These are phyloP conservation scores for Hermanozyma aechmeae DNA, from an alignment of 805 yeast genomes.

Conservation along the genomic window DNA sequence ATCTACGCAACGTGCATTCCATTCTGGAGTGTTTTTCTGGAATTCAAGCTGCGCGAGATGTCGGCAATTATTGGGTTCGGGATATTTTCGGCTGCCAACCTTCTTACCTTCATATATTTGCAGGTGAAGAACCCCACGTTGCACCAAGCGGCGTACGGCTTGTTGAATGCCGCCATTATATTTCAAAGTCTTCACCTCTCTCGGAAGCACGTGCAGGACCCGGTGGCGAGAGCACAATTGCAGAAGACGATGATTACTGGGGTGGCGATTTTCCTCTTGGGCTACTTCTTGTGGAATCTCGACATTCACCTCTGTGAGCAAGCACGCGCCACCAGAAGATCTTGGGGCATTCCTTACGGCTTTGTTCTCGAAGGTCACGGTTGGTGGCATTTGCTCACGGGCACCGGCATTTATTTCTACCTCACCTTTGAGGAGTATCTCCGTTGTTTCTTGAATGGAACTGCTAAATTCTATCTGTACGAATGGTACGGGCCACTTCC, in stretches of 20 bases:
- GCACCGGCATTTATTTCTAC: slow-evolving; percentile 80
- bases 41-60: slow-evolving; percentile 32
- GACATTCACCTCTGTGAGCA: slow-evolving; percentile 71
- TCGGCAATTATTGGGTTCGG: slow-evolving; percentile 38
- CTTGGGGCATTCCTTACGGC: slow-evolving; percentile 76
- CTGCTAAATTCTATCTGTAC: slow-evolving; percentile 46
- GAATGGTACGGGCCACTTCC: no score
- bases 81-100: slow-evolving; percentile 44
- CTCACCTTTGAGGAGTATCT: slow-evolving; percentile 71
- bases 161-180: slow-evolving; percentile 67
- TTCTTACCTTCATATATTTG: slow-evolving; percentile 65
- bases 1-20: slow-evolving; percentile 96
- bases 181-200: slow-evolving; percentile 48
- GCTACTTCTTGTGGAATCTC: slow-evolving; percentile 81
- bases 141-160: slow-evolving; percentile 81
- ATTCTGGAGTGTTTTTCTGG: slow-evolving; percentile 72
- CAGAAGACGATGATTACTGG: slow-evolving; percentile 51
- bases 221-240: slow-evolving; percentile 37
- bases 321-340: slow-evolving; percentile 51
- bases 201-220: slow-evolving; percentile 41
- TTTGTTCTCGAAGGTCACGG: slow-evolving; percentile 85
- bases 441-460: slow-evolving; percentile 53
- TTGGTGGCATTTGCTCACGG: slow-evolving; percentile 94
- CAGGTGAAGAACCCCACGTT: slow-evolving; percentile 73
- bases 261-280: slow-evolving; percentile 52